Base-by-base conservation (phyloP, 1,284 basidiomycete species). In the Meripilus lineatus region DNA sequence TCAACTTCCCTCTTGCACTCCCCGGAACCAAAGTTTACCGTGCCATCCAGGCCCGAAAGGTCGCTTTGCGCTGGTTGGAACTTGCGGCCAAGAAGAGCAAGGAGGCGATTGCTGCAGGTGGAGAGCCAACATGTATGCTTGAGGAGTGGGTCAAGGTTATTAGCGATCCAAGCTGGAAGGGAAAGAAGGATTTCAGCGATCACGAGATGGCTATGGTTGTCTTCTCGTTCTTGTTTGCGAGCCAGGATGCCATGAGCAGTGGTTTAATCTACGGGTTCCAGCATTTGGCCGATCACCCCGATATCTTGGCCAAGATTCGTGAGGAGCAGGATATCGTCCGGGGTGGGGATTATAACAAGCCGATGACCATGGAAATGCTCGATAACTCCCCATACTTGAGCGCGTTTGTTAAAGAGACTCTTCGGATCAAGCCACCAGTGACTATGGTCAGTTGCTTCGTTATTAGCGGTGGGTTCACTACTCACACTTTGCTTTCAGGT, bases 21-120 rank as follows among this genome's bases (percentile, higher is more conserved):
- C 93, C 93, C 24, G 96, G 96, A 24, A 99, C 95, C 46, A 98
- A 98, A 66, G 83, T 98, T 40, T 99, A 90, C 72, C 89, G 85
- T 52, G 95, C 95, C 2, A 89, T 95, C 58, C 83, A 96, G 68
- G 90, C 93, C 4, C 84, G 95, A 60, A 98, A 97, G 67, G 72
- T 75, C 36, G 91, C 92, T 6, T 80, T 95, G 73, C 77, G 80
- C 58, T 90, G 87, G 80, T 78, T 98, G 47, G 79, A 81, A 59
- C 71, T 82, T 50, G 92, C 93, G 18, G 89, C 92, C 0, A 72
- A 76, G 33, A 78, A 79, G 55, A 87, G 84, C 58, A 98, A 97
- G 72, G 72, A 79, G 51, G 77, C 85, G 33, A 90, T 99, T 80
- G 86, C 87, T 5, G 76, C 76, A 24, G 90, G 89, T 52, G 79